A percentile compares a stretch with the other conserved stretches of the same genome.
Evolutionary conservation across 768 basidiomycete species (phyloP).

Genomic region (Lactarius akahatsu): DNA sequence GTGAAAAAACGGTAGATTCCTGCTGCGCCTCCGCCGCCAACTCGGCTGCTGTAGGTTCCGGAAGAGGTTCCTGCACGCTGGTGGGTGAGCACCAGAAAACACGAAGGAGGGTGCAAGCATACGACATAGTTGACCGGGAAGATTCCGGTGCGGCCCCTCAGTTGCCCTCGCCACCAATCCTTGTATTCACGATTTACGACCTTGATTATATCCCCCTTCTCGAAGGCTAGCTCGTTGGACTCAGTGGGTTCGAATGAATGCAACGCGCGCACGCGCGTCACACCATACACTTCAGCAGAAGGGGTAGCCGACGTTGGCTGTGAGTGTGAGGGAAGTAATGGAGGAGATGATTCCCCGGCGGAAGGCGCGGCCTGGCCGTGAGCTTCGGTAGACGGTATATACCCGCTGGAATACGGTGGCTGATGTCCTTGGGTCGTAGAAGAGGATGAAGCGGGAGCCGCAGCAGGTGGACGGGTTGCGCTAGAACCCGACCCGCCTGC

Average conservation of each 20-base stretch:
- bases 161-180: slow-evolving; percentile 96
- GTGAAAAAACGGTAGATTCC: slow-evolving; percentile 85
- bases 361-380: slow-evolving; percentile 28
- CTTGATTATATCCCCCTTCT: slow-evolving; percentile 91
- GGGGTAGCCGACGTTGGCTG: slow-evolving; percentile 34
- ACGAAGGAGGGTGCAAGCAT: slow-evolving; percentile 34
- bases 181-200: slow-evolving; percentile 92
- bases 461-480: slow-evolving; percentile 27
- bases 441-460: slow-evolving; percentile 31
- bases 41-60: slow-evolving; percentile 77
- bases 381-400: slow-evolving; percentile 42
- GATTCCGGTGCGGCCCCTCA: slow-evolving; percentile 88
- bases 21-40: slow-evolving; percentile 79
- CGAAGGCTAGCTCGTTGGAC: slow-evolving; percentile 86
- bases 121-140: slow-evolving; percentile 98
- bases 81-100: neutral
- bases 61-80: slow-evolving; percentile 66
- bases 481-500: slow-evolving; percentile 37
- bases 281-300: slow-evolving; percentile 39
- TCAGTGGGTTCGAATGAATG: slow-evolving; percentile 88
- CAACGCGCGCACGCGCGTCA: slow-evolving; percentile 84
- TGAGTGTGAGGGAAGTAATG: slow-evolving; percentile 26
- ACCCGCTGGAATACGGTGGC: slow-evolving; percentile 50
- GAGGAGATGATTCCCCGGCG: slow-evolving; percentile 30
- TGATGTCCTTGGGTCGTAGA: slow-evolving; percentile 22